These are phyloP conservation scores for Penicillium roqueforti DNA, from an alignment of 495 filamentous ascomycete species.

Conservation along the genomic window DNA sequence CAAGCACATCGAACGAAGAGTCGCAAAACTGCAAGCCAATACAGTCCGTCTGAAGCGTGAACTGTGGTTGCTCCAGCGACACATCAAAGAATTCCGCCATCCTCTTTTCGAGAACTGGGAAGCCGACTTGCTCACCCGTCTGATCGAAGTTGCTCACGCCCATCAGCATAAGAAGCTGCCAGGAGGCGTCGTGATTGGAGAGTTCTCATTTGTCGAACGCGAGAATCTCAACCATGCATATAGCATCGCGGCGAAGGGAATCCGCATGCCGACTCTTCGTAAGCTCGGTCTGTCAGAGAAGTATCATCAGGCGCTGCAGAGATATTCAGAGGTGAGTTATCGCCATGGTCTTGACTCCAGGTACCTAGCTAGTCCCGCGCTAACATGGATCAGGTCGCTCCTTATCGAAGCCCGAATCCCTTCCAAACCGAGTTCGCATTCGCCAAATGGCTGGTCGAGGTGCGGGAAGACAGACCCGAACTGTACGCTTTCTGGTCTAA, in stretches of 20 bases:
- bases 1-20: conserved; percentile 21
- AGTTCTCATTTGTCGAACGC: conserved; percentile 13
- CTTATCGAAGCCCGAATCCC: conserved; percentile 34
- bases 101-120: conserved; percentile 37
- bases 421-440: conserved; percentile 32
- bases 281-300: conserved; percentile 26
- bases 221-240: conserved; percentile 26
- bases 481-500: conserved; percentile 35
- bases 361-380: neutral
- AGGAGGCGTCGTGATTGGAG: conserved; percentile 16
- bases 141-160: conserved; percentile 35
- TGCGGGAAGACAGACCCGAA: conserved; percentile 19
- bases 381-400: conserved; percentile 27
- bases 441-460: conserved; percentile 32
- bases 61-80: conserved; percentile 26
- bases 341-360: neutral
- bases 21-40: conserved; percentile 22
- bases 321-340: conserved; percentile 31
- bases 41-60: conserved; percentile 26
- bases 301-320: conserved; percentile 29
- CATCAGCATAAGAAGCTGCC: conserved; percentile 25
- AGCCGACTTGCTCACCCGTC: conserved; percentile 37
- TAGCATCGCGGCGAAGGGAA: conserved; percentile 23
- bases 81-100: conserved; percentile 26
- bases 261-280: conserved; percentile 21